Base-by-base conservation (phyloP, 2,329 filamentous ascomycete species). In the Colletotrichum endophyticum region DNA sequence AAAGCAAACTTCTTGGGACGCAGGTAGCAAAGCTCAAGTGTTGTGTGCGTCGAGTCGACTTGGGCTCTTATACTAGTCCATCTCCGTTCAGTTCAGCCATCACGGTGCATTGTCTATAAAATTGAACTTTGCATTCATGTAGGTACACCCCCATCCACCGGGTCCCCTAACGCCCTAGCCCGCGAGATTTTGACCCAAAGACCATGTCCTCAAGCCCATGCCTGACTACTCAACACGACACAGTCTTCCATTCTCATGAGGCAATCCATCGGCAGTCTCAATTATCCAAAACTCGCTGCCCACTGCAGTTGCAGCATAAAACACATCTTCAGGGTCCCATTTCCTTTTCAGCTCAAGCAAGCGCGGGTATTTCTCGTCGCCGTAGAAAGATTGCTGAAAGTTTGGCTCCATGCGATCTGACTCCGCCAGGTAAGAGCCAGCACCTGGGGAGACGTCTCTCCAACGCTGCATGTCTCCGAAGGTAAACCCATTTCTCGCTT, bases 381-480 rank as follows among this genome's bases (percentile, higher is more conserved):
- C 83, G 27, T 80, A 84, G 56, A 84, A 84, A 2, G 79, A 72
- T 67, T 82, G 63, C 13, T 77, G 79, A 67, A 82, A 84, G 32
- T 83, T 77, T 2, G 81, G 81, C 57, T 84, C 81, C 72, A 79
- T 80, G 8, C 82, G 73, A 34, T 84, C 81, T 1, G 80, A 82
- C 71, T 85, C 83, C 66, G 82, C 83, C 32, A 81, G 74, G 63
- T 84, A 82, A 28, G 78, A 78, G 8, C 80, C 81, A 12, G 78
- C 75, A 6, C 77, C 79, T 13, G 80, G 81, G 32, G 77, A 80
- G 13, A 80, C 75, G 16, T 80, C 79, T 68, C 82, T 79, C 78
- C 82, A 82, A 7, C 81, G 81, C 73, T 84, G 77, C 68, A 82
- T 81, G 66, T 82, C 81, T 36, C 81, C 82, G 49, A 80, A 77